Percentiles rank a stretch among this genome's conserved stretches.
Evolutionary conservation across 306 rosid genomes (phyloP).

Genomic region (Acmispon strigosus): DNA sequence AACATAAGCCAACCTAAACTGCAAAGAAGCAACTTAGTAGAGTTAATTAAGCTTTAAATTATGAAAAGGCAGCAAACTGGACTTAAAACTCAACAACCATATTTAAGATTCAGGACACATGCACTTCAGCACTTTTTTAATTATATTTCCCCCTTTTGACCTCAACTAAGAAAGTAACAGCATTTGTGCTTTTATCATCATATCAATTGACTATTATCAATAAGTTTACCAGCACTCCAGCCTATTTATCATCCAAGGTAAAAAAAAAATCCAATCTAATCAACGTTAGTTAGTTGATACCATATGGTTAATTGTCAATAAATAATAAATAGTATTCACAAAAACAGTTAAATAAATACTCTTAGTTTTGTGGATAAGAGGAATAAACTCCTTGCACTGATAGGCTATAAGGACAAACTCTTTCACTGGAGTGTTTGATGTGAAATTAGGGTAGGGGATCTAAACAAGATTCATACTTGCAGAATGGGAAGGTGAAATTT

Average conservation of each 20-base stretch:
- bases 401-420: neutral
- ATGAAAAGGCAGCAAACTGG: neutral
- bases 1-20: constrained; percentile 92
- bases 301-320: neutral
- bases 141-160: too few species aligned
- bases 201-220: neutral
- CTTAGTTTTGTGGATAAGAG: neutral
- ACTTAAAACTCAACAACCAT: neutral
- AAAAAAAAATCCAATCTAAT: too few species aligned
- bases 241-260: too few species aligned
- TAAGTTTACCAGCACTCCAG: neutral
- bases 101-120: neutral
- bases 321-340: neutral
- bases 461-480: neutral
- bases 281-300: neutral
- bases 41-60: constrained; percentile 11
- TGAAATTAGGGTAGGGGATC: neutral
- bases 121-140: too few species aligned
- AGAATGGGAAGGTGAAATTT: neutral
- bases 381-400: neutral
- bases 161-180: too few species aligned
- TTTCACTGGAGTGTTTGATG: neutral
- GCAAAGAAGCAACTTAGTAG: constrained; percentile 24
- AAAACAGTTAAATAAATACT: neutral
- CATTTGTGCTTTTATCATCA: too few species aligned